These are phyloP conservation scores for Misopates orontium DNA, from an alignment of 257 asterid species.

Conservation along the genomic window DNA sequence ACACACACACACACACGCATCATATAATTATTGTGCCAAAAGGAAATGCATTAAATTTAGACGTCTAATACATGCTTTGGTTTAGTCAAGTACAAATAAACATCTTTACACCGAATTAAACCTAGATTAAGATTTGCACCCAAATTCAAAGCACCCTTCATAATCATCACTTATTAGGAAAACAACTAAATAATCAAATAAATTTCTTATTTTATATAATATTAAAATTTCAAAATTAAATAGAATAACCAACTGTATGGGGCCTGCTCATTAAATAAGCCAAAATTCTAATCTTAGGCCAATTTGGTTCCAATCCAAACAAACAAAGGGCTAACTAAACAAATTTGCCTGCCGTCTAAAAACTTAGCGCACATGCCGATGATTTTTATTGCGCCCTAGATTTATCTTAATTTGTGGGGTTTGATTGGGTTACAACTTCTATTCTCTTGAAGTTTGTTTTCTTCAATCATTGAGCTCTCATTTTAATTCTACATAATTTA, in stretches of 20 bases:
- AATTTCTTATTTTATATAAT: neutral
- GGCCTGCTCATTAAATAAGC: slow-evolving; percentile 8
- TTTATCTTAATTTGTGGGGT: slow-evolving; percentile 15
- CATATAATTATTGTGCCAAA: no score
- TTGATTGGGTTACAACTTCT: slow-evolving; percentile 27
- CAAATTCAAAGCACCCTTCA: no score
- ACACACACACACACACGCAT: no score
- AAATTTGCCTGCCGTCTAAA: slow-evolving; percentile 2
- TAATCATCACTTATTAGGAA: no score
- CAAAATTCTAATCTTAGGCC: neutral
- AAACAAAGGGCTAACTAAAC: no score
- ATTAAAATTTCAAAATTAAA: no score
- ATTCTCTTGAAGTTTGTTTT: slow-evolving; percentile 17
- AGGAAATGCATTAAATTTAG: no score
- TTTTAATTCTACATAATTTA: slow-evolving; percentile 11
- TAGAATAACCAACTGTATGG: no score
- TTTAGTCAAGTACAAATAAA: no score
- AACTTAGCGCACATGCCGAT: neutral
- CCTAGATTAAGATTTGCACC: no score
- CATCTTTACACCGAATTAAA: no score
- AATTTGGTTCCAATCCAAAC: neutral
- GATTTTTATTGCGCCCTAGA: slow-evolving; percentile 31
- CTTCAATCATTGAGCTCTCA: slow-evolving; percentile 19
- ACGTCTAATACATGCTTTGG: no score
- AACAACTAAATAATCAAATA: neutral